Conservation (phyloP, 768 basidiomycete species). For the Russula olivacea region DNA sequence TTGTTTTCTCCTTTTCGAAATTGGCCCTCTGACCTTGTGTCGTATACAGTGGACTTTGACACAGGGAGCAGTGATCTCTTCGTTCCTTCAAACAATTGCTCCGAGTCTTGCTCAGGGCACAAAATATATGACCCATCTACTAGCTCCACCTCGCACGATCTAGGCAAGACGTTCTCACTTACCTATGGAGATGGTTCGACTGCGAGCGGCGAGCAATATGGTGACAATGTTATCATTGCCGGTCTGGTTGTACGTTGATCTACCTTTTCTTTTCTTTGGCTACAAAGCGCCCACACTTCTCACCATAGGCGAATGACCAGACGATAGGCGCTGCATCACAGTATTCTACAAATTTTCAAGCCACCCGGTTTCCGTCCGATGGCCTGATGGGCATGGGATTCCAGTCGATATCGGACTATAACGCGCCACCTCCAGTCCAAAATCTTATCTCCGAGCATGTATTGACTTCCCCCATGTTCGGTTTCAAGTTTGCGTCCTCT, state of each 20-base stretch:
- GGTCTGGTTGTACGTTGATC: slow-evolving; percentile 26
- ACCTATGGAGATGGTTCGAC: slow-evolving; percentile 37
- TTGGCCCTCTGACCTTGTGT: slow-evolving; percentile 34
- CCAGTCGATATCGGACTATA: slow-evolving; percentile 28
- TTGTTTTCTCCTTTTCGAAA: neutral
- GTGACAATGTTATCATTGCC: slow-evolving; percentile 39
- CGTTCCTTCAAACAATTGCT: slow-evolving; percentile 33
- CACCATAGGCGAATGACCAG: slow-evolving; percentile 32
- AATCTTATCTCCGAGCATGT: slow-evolving; percentile 38
- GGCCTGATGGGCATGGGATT: slow-evolving; percentile 42
- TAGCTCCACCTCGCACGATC: slow-evolving; percentile 25
- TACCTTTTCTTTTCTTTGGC: neutral
- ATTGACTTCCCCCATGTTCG: slow-evolving; percentile 37
- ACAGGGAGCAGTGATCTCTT: slow-evolving; percentile 33
- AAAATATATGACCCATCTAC: neutral
- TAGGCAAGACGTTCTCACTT: slow-evolving; percentile 31
- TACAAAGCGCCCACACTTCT: neutral
- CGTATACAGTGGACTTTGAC: slow-evolving; percentile 36
- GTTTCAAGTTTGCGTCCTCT: slow-evolving; percentile 41
- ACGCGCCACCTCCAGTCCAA: slow-evolving; percentile 32
- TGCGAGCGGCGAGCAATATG: slow-evolving; percentile 38
- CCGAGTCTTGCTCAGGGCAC: slow-evolving; percentile 29
- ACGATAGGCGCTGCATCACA: slow-evolving; percentile 40
- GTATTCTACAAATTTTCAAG: slow-evolving; percentile 35
- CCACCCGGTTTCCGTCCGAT: slow-evolving; percentile 32